Base-by-base conservation (phyloP, 2,329 filamentous ascomycete genomes). In the Aspergillus tanneri region DNA sequence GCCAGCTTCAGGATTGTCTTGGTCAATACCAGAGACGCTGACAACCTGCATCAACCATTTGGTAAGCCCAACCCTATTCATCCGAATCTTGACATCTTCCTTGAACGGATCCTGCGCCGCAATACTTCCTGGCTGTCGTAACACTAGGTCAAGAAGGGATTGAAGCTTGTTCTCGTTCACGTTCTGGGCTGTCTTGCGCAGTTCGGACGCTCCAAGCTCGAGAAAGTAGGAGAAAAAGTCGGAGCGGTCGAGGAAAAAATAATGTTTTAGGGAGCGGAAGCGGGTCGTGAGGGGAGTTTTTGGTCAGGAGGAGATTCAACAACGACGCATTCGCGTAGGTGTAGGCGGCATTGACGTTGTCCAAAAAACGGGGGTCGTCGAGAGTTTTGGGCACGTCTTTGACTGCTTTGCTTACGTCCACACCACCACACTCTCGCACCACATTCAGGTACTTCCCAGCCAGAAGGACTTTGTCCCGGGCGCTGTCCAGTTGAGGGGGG, bases 141-240 rank as follows among this genome's bases (percentile, higher is more conserved):
- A 79, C 0, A 96, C 92, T 21, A 97, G 81, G 67, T 99, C 93
- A n/a, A 99, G 82, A 22, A 99, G 77, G 8, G 90, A 96, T 68
- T 99, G 93, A 34, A 99, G 78, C 69, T 99, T 99, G 68, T 85
- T 85, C 46, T 88, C 88, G 64, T 97, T 99, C 69, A 97, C 90
- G 45, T 81, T 81, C 65, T 90, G 90, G 49, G 91, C 88, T 24
- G 88, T 86, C 66, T 96, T 96, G 61, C 89, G 87, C 49, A 99
- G 78, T 71, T 99, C 93, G 1, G 90, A 91, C 23, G 87, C 80
- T 46, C 90, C 85, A 16, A 99, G 83, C 65, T 99, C 93, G 50
- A 99, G 84, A 68, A 99, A 99, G 71, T 97, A 95, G 2, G 90
- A 90, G 70, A 99, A 97, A 75, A 96, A 99, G 68, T 99, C 93